Base-by-base conservation (phyloP, 1,139 yeast species). In the Zygoascus sp. region DNA sequence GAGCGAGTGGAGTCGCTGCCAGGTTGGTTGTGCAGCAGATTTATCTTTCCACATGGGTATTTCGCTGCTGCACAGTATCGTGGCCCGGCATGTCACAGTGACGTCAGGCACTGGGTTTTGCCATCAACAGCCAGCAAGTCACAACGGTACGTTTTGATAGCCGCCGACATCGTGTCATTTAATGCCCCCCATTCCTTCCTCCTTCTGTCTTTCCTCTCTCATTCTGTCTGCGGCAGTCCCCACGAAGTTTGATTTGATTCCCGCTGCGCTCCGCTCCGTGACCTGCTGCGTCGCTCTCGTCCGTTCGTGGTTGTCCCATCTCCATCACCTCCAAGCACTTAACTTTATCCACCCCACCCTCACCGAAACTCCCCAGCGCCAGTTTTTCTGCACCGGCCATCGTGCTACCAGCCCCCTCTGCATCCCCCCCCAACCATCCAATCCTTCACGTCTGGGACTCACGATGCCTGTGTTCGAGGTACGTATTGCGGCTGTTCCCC, bases 391-490 rank as follows among this genome's bases (percentile, higher is more conserved):
- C 7, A 3, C 28, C 28, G 9, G n/a, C 28, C 3, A 10, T 25
- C 28, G n/a, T n/a, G 7, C 9, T 25, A 3, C 28, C 28, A 10
- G n/a, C 4, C 8, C 28, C 28, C 28, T n/a, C 7, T 25, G 28
- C 28, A 25, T 25, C 9, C 28, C n/a, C n/a, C n/a, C n/a, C n/a
- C 28, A 2, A 25, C 9, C n/a, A 25, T n/a, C 28, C 28, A 10
- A 2, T 10, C n/a, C n/a, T 10, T 25, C 3, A n/a, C n/a, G 28
- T 15, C 21, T n/a, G 16, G 7, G n/a, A 17, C 11, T 20, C 36
- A 32, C 27, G 8, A 54, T 54, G 58, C 51, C 58, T 28, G 58
- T 54, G 20, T 54, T 54, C 47, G 58, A 55, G 46, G 57, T 53
- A 45, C 32, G 56, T 47, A 23, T 11, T 15, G 16, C n/a, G 13